phyloP scores from a whole-genome alignment of 2,329 filamentous ascomycete genomes.

The Apiospora malaysiana region DNA sequence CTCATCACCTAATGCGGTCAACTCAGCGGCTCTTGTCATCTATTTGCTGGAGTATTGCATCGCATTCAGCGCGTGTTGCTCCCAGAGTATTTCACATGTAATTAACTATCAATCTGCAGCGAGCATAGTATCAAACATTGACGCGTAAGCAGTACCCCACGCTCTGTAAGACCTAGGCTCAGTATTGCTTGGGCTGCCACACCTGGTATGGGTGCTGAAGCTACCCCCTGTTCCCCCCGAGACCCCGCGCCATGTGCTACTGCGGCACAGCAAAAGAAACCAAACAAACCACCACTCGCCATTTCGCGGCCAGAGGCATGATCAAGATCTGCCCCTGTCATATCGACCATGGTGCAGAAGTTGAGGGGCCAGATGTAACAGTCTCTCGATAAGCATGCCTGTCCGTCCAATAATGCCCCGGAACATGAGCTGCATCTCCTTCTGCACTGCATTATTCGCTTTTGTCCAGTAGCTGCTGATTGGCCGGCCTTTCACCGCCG shows the following conservation, averaged over 20 bases:
- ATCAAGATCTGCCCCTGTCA: neutral
- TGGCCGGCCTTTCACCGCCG: neutral
- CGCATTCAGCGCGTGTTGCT: no score
- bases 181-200: no score
- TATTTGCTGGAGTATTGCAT: no score
- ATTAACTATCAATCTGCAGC: neutral
- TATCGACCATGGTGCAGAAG: neutral
- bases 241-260: neutral
- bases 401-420: neutral
- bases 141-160: constrained; percentile 3
- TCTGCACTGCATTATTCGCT: neutral
- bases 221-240: neutral
- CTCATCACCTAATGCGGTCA: no score
- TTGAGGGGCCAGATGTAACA: neutral
- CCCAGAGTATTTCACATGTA: neutral
- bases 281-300: neutral
- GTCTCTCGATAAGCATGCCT: neutral
- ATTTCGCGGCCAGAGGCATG: neutral
- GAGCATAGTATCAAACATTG: neutral
- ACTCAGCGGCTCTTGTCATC: no score
- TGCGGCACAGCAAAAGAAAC: neutral
- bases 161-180: neutral
- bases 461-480: neutral
- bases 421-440: neutral
- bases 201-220: neutral